Evolutionary conservation across 257 asterid genomes (phyloP).

Genomic region (Anisodus acutangulus): DNA sequence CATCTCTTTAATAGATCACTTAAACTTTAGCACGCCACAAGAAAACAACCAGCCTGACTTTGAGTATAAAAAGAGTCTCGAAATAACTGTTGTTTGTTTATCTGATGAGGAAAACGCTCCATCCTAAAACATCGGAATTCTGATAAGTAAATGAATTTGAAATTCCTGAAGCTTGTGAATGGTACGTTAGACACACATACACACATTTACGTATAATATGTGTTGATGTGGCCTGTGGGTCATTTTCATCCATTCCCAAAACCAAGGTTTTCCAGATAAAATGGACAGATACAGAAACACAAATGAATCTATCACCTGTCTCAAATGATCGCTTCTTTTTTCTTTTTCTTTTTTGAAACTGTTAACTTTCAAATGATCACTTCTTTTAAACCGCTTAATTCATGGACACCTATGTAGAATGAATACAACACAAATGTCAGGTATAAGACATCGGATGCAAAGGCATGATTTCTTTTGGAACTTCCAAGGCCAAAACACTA

Average conservation of each 20-base stretch:
- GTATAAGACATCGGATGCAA: background rate
- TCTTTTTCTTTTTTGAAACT: no score
- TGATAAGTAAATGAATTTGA: background rate
- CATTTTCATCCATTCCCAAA: conserved; percentile 7
- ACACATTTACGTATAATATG: background rate
- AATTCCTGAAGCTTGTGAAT: background rate
- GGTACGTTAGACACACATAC: background rate
- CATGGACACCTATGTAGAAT: background rate
- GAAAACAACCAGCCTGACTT: background rate
- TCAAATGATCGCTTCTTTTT: background rate
- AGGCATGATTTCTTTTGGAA: background rate
- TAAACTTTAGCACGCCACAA: background rate
- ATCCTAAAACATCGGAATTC: background rate
- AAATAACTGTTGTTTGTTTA: background rate
- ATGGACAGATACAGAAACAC: background rate
- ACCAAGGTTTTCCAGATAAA: background rate
- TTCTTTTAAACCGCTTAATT: background rate
- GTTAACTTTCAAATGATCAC: background rate
- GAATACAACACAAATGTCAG: background rate
- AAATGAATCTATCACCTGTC: background rate
- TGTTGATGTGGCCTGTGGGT: background rate
- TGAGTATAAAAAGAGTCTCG: background rate
- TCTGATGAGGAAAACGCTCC: background rate
- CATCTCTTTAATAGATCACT: background rate
- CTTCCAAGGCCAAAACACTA: background rate